Evolutionary conservation across 441 rosid species (phyloP), one percentile per base, ranked within the genome.

Genomic region (Erodium moschatum): DNA sequence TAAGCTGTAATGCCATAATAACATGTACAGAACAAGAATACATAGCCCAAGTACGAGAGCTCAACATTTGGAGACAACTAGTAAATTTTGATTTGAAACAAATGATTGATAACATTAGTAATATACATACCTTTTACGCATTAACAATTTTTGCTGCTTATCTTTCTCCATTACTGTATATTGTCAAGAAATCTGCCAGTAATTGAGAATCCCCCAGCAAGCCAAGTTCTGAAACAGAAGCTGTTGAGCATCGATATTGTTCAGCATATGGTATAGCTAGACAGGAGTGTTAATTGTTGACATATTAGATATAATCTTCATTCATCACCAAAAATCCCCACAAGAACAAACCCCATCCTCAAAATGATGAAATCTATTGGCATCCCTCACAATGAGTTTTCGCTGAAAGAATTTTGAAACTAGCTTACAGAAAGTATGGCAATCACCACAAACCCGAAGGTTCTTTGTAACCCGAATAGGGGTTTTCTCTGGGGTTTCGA

Each of bases 341-440:
- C 97, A 93, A 73, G 96, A 90, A 76, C 96, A 90, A 27, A 70
- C 13, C 56, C 96, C 96, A 74, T 70, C 83, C 76, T 81, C 69
- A 72, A 93, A 89, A 77, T 85, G 96, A 84, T 93, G 98, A 78
- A 89, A 89, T 79, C 96, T 86, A 69, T 79, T 89, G 50, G 91
- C 89, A 76, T 93, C 98, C 80, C 97, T 86, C 72, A 87, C 77
- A 56, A 87, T 71, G 67, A 90, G 83, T 70, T 84, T 78, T 70
- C 87, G 80, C 21, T 71, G 69, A 58, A 75, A 86, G 68, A 80
- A 69, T 77, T 80, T 80, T 13, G 97, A 89, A 70, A 93, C 89
- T 72, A 93, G 74, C 85, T 79, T 85, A 69, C 90, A 90, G 72
- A 87, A 89, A 69, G 71, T 79, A 77, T 92, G 98, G 77, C 94